phyloP scores from a whole-genome alignment of 176 grass and related monocot species.

The Bothriochloa decipiens region DNA sequence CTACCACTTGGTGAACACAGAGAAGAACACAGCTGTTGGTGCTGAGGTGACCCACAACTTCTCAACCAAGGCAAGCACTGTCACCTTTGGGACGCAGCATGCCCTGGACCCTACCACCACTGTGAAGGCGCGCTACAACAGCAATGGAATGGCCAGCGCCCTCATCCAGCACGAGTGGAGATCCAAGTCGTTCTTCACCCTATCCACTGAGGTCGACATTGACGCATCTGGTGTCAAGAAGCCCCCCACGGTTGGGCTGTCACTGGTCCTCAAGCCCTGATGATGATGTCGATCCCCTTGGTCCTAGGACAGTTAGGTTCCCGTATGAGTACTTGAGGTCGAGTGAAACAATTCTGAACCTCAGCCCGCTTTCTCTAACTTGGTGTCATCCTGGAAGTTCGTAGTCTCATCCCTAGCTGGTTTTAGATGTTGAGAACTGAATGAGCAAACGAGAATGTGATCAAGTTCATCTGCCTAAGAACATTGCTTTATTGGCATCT shows the following conservation, averaged over 20 bases:
- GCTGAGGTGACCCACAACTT: slow-evolving; percentile 55
- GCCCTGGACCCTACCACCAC: slow-evolving; percentile 54
- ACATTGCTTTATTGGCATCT: background rate
- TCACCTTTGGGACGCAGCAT: slow-evolving; percentile 57
- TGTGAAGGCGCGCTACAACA: slow-evolving; percentile 67
- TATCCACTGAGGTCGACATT: slow-evolving; percentile 62
- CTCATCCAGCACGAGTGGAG: slow-evolving; percentile 73
- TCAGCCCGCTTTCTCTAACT: background rate
- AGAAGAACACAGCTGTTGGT: slow-evolving; percentile 49
- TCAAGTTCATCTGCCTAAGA: background rate
- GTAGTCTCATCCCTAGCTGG: background rate
- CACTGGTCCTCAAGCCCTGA: slow-evolving; percentile 69
- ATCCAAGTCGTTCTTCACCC: slow-evolving; percentile 59
- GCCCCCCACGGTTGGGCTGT: slow-evolving; percentile 63
- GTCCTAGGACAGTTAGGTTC: slow-evolving; percentile 36
- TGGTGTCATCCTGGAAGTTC: slow-evolving; percentile 1
- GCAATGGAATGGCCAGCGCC: slow-evolving; percentile 56
- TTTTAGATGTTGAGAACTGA: slow-evolving; percentile 28
- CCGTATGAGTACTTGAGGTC: background rate
- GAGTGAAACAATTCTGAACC: slow-evolving; percentile 36
- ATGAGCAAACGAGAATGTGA: background rate
- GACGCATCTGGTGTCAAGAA: slow-evolving; percentile 37
- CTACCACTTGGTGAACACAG: slow-evolving; percentile 49
- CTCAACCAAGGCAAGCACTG: slow-evolving; percentile 55
- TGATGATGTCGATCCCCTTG: slow-evolving; percentile 43